These are phyloP conservation scores for Ulmus americana DNA, from an alignment of 331 rosid species.

Conservation along the genomic window DNA sequence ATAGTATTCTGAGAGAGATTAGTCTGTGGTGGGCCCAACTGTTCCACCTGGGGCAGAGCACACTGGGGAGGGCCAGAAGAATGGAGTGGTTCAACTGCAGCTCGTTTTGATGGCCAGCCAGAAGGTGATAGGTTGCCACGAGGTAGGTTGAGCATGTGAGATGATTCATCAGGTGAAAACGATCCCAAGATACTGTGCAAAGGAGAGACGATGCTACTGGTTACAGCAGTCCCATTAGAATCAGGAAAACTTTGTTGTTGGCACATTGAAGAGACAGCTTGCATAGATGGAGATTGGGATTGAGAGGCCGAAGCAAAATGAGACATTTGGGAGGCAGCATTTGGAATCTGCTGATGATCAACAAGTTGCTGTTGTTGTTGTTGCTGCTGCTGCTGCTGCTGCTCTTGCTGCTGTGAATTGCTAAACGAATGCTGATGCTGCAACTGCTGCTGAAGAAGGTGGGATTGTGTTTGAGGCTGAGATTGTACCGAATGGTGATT, in stretches of 20 bases:
- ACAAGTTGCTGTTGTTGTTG: conserved; percentile 47
- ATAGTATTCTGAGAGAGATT: conserved; percentile 48
- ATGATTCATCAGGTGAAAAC: conserved; percentile 63
- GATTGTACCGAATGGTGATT: conserved; percentile 42
- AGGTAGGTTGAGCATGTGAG: conserved; percentile 56
- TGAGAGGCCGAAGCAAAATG: conserved; percentile 68
- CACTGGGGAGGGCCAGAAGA: conserved; percentile 66
- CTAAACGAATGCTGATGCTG: conserved; percentile 39
- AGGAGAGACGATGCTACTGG: conserved; percentile 61
- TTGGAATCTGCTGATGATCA: conserved; percentile 60
- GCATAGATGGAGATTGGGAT: conserved; percentile 55
- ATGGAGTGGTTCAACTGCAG: conserved; percentile 70
- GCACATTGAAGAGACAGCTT: conserved; percentile 55
- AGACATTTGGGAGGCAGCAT: conserved; percentile 52
- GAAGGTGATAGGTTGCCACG: conserved; percentile 48
- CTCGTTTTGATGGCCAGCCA: conserved; percentile 74
- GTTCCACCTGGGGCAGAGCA: conserved; percentile 63
- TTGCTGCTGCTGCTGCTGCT: conserved; percentile 14
- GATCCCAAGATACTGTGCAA: conserved; percentile 71
- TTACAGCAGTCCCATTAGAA: conserved; percentile 54
- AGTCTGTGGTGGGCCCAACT: conserved; percentile 52
- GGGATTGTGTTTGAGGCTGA: conserved; percentile 38
- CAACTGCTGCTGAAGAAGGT: conserved; percentile 44
- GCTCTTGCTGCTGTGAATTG: conserved; percentile 31
- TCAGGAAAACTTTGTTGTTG: conserved; percentile 75